Evolutionary conservation across 2,329 filamentous ascomycete species (phyloP).

Genomic region (Fusarium mundagurra): DNA sequence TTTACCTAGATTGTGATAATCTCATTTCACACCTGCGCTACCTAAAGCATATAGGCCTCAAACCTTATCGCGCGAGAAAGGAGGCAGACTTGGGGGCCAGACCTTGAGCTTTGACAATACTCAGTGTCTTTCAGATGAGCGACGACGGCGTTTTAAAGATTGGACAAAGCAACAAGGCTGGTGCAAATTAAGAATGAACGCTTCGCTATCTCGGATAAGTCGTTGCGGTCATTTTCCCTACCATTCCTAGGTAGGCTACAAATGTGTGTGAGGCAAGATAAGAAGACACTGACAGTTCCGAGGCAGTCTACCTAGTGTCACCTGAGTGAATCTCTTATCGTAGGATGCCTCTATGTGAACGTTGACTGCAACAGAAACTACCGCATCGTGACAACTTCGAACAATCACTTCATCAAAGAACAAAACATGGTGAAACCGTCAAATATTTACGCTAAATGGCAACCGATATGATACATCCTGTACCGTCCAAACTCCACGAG

Average conservation of each 20-base stretch:
- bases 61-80: neutral
- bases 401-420: neutral
- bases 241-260: neutral
- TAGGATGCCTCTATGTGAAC: neutral
- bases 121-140: neutral
- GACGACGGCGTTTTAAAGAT: neutral
- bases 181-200: neutral
- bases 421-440: neutral
- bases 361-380: neutral
- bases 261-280: too few species aligned
- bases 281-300: neutral
- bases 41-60: too few species aligned
- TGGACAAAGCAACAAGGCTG: neutral
- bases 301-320: neutral
- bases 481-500: constrained; percentile 23
- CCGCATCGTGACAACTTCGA: too few species aligned
- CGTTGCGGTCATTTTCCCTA: neutral
- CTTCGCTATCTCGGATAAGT: neutral
- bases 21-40: neutral
- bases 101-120: neutral
- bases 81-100: neutral
- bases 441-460: constrained; percentile 20
- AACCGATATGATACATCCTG: neutral
- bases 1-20: neutral
- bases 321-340: neutral